Conservation (phyloP, 2,329 filamentous ascomycete genomes). For the Aspergillus aculeatus region DNA sequence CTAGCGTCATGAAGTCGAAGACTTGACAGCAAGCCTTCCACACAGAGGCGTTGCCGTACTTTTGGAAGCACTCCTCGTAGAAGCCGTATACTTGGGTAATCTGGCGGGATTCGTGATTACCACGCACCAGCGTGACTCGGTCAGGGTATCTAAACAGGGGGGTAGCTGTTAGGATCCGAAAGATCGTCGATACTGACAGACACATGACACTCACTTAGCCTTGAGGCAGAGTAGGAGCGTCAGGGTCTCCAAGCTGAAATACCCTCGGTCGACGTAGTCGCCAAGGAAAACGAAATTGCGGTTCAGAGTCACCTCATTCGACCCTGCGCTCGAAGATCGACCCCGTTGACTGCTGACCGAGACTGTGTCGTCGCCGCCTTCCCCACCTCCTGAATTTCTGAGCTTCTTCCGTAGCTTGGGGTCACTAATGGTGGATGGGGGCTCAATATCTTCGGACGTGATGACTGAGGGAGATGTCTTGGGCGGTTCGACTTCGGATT, state of each 20-base stretch:
- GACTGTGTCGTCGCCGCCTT: slow-evolving; percentile 31
- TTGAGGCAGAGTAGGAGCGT: slow-evolving; percentile 71
- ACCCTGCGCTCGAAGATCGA: slow-evolving; percentile 31
- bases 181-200: too few species aligned
- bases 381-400: slow-evolving; percentile 46
- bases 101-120: slow-evolving; percentile 74
- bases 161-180: background rate
- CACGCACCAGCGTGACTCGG: slow-evolving; percentile 69
- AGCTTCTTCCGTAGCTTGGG: slow-evolving; percentile 85
- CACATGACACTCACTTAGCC: slow-evolving; percentile 50
- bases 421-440: slow-evolving; percentile 82
- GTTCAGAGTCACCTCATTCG: slow-evolving; percentile 48
- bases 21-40: slow-evolving; percentile 79
- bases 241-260: slow-evolving; percentile 72
- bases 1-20: slow-evolving; percentile 73
- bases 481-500: slow-evolving; percentile 67
- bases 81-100: slow-evolving; percentile 78
- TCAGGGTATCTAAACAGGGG: slow-evolving; percentile 60
- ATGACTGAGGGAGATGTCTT: slow-evolving; percentile 72
- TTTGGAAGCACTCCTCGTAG: slow-evolving; percentile 74
- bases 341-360: slow-evolving; percentile 22
- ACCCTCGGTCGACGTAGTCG: slow-evolving; percentile 72
- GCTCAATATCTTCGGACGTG: slow-evolving; percentile 87
- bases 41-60: slow-evolving; percentile 74
- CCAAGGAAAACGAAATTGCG: slow-evolving; percentile 72